Percentiles rank a stretch among this genome's conserved stretches.
These are phyloP conservation scores for Hippophae rhamnoides DNA, from an alignment of 306 rosid species.

Conservation along the genomic window DNA sequence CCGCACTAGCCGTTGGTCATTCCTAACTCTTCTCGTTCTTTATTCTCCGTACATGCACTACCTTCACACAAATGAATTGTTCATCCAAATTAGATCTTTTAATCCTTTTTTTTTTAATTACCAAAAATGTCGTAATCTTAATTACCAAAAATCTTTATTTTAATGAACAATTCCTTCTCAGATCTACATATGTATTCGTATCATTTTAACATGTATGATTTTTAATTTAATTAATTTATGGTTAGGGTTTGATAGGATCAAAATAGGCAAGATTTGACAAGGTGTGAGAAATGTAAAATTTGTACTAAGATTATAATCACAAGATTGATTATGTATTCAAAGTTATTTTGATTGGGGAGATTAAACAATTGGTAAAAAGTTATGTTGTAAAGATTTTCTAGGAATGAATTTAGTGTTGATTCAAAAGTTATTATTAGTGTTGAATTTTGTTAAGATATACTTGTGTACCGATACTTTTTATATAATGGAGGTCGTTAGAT, in stretches of 20 bases:
- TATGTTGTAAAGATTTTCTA: constrained; percentile 69
- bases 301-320: constrained; percentile 62
- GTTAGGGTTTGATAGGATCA: constrained; percentile 1
- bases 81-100: neutral
- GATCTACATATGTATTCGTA: too few species aligned
- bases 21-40: constrained; percentile 9
- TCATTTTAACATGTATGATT: too few species aligned
- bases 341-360: constrained; percentile 80
- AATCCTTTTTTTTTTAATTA: too few species aligned
- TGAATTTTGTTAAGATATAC: too few species aligned
- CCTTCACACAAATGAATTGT: neutral
- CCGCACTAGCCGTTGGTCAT: constrained; percentile 25
- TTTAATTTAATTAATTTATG: neutral
- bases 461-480: too few species aligned
- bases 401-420: constrained; percentile 64
- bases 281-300: constrained; percentile 52
- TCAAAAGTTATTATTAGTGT: constrained; percentile 92
- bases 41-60: neutral
- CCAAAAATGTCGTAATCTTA: too few species aligned
- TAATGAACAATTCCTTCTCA: too few species aligned
- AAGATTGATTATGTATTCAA: constrained; percentile 92
- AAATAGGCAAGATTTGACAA: neutral
- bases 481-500: too few species aligned
- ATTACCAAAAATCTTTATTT: too few species aligned
- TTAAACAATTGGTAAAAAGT: constrained; percentile 90